Evolutionary conservation across 2,329 filamentous ascomycete species (phyloP).

Genomic region (Exserohilum rostratum): DNA sequence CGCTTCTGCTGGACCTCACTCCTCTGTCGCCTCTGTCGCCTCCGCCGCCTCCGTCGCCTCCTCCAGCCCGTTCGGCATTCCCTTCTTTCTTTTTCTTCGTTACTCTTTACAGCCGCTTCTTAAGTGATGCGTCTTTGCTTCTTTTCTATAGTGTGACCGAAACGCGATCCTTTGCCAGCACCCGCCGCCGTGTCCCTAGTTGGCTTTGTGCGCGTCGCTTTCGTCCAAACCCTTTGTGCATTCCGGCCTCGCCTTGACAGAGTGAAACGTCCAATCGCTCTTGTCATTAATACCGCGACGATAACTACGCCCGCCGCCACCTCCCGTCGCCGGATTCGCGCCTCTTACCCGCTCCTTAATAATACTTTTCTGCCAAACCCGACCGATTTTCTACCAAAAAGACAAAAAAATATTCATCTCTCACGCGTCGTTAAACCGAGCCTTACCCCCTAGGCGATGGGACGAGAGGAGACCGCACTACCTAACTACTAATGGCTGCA

Average conservation of each 20-base stretch:
- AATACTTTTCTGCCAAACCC: neutral
- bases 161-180: slow-evolving; percentile 36
- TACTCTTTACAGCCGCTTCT: slow-evolving; percentile 39
- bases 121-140: slow-evolving; percentile 37
- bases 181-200: slow-evolving; percentile 28
- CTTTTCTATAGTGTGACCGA: slow-evolving; percentile 32
- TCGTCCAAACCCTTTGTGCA: slow-evolving; percentile 29
- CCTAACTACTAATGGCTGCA: slow-evolving; percentile 49
- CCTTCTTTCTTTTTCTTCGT: slow-evolving; percentile 31
- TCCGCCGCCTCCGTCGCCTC: slow-evolving; percentile 20
- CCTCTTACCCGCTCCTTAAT: slow-evolving; percentile 7
- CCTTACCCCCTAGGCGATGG: slow-evolving; percentile 34
- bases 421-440: slow-evolving; percentile 5
- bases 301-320: neutral
- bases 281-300: slow-evolving; percentile 12
- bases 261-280: slow-evolving; percentile 26
- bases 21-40: slow-evolving; percentile 23
- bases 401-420: neutral
- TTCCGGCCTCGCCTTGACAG: slow-evolving; percentile 19
- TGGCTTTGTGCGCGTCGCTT: slow-evolving; percentile 30
- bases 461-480: slow-evolving; percentile 24
- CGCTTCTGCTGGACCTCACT: slow-evolving; percentile 24
- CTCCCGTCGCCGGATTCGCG: slow-evolving; percentile 6
- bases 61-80: slow-evolving; percentile 33
- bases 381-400: slow-evolving; percentile 6